Evolutionary conservation across 495 filamentous ascomycete species (phyloP).

Genomic region (Lasiosphaeria hispida): DNA sequence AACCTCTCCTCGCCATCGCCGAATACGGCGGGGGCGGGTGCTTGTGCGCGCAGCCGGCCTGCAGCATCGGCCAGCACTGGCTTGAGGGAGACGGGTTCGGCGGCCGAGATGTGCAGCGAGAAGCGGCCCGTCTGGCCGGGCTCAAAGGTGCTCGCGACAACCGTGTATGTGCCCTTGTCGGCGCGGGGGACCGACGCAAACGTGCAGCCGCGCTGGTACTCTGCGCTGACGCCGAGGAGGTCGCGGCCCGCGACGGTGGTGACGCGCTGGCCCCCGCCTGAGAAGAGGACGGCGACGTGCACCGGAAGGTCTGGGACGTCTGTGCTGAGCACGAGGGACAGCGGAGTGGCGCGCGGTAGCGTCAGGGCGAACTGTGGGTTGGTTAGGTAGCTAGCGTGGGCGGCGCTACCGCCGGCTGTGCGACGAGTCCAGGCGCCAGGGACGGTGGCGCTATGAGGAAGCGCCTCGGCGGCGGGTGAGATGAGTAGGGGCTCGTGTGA

Average conservation of each 20-base stretch:
- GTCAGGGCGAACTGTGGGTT: conserved; percentile 84
- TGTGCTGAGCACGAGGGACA: conserved; percentile 72
- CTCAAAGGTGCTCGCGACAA: conserved; percentile 87
- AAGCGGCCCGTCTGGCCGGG: conserved; percentile 72
- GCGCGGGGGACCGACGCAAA: conserved; percentile 58
- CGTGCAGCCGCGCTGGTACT: conserved; percentile 78
- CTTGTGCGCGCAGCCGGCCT: conserved; percentile 58
- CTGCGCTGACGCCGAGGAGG: conserved; percentile 74
- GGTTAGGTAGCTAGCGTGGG: conserved; percentile 66
- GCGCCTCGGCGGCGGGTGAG: conserved; percentile 56
- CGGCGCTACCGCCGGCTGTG: conserved; percentile 81
- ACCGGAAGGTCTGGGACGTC: conserved; percentile 58
- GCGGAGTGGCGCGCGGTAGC: conserved; percentile 52
- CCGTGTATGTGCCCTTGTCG: conserved; percentile 71
- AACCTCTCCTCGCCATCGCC: conserved; percentile 50
- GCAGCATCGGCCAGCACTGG: conserved; percentile 65
- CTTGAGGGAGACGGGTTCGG: conserved; percentile 47
- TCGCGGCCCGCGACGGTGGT: conserved; percentile 66
- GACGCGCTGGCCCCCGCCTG: conserved; percentile 62
- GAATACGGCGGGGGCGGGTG: conserved; percentile 48
- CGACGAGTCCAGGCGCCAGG: conserved; percentile 67
- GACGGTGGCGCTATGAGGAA: conserved; percentile 53
- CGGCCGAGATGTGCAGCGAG: conserved; percentile 67
- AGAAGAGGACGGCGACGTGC: conserved; percentile 81
- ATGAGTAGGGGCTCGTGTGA: conserved; percentile 60